Conservation (phyloP, 495 filamentous ascomycete species). For the Terfezia claveryi region DNA sequence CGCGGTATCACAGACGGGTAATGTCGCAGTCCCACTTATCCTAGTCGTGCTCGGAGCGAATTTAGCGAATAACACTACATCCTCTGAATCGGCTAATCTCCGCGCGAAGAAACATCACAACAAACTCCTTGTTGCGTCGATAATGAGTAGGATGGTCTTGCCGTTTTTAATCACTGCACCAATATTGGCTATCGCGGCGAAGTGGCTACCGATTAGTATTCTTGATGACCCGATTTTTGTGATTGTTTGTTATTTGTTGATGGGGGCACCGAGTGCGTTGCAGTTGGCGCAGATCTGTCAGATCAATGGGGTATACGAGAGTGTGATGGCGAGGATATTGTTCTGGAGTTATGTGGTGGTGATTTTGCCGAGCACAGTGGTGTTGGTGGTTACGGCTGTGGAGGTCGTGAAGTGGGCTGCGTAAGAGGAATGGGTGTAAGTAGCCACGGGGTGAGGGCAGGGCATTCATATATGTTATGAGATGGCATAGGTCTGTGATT, state of each 20-base stretch:
- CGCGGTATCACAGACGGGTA: constrained; percentile 61
- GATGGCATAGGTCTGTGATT: too few relatives aligned
- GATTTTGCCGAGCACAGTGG: constrained; percentile 78
- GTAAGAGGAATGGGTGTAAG: not conserved
- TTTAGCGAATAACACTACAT: constrained; percentile 54
- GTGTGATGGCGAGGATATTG: constrained; percentile 73
- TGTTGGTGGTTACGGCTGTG: constrained; percentile 75
- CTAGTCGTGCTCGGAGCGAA: constrained; percentile 93
- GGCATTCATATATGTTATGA: too few relatives aligned
- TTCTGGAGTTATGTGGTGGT: constrained; percentile 81
- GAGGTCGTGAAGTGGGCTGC: constrained; percentile 82
- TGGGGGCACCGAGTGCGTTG: constrained; percentile 79
- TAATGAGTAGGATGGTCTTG: constrained; percentile 77
- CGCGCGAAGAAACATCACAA: constrained; percentile 44
- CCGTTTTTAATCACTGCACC: constrained; percentile 86
- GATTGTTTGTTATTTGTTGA: constrained; percentile 88
- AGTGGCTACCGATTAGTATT: constrained; percentile 81
- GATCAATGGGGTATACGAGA: constrained; percentile 87
- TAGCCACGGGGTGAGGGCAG: too few relatives aligned
- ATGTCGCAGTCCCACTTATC: constrained; percentile 85
- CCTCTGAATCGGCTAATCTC: constrained; percentile 28
- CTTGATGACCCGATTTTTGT: constrained; percentile 95
- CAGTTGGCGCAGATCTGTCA: constrained; percentile 97
- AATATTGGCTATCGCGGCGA: constrained; percentile 71
- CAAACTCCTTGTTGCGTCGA: constrained; percentile 61